phyloP scores from a whole-genome alignment of 2,329 filamentous ascomycete species.

The Epichloe gansuensis region DNA sequence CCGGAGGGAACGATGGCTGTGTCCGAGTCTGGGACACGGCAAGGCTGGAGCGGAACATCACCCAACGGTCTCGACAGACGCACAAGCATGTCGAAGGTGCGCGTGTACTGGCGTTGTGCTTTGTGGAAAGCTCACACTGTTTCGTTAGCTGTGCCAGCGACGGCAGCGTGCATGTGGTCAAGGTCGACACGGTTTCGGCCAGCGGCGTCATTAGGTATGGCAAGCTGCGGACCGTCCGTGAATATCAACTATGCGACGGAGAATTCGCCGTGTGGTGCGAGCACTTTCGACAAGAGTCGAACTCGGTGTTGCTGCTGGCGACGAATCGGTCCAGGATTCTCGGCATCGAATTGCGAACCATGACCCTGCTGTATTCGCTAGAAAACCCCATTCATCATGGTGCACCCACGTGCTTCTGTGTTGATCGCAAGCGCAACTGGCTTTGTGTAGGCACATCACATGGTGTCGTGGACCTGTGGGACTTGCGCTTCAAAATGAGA shows the following conservation, averaged over 20 bases:
- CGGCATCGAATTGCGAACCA: slow-evolving; percentile 76
- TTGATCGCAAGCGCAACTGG: slow-evolving; percentile 82
- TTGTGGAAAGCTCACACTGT: slow-evolving; percentile 86
- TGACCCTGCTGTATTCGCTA: slow-evolving; percentile 69
- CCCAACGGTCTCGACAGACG: slow-evolving; percentile 75
- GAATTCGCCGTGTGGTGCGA: slow-evolving; percentile 86
- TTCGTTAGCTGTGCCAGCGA: slow-evolving; percentile 87
- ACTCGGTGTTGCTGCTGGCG: slow-evolving; percentile 72
- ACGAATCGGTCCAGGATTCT: slow-evolving; percentile 78
- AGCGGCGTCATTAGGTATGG: slow-evolving; percentile 57
- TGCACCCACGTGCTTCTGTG: slow-evolving; percentile 79
- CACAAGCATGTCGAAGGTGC: slow-evolving; percentile 62
- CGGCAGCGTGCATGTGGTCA: slow-evolving; percentile 80
- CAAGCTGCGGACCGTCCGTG: slow-evolving; percentile 62
- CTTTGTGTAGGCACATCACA: slow-evolving; percentile 83
- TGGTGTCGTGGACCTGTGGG: slow-evolving; percentile 88
- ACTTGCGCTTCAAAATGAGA: slow-evolving; percentile 83
- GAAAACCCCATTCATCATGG: slow-evolving; percentile 88
- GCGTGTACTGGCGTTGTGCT: slow-evolving; percentile 71
- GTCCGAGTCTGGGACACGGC: slow-evolving; percentile 91
- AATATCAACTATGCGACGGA: slow-evolving; percentile 61
- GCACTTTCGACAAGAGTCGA: slow-evolving; percentile 73
- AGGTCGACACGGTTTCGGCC: slow-evolving; percentile 46
- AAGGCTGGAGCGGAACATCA: slow-evolving; percentile 81
- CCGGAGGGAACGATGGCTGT: slow-evolving; percentile 78